Evolutionary conservation across 345 rosid species (phyloP).

Genomic region (Aquilaria malaccensis): DNA sequence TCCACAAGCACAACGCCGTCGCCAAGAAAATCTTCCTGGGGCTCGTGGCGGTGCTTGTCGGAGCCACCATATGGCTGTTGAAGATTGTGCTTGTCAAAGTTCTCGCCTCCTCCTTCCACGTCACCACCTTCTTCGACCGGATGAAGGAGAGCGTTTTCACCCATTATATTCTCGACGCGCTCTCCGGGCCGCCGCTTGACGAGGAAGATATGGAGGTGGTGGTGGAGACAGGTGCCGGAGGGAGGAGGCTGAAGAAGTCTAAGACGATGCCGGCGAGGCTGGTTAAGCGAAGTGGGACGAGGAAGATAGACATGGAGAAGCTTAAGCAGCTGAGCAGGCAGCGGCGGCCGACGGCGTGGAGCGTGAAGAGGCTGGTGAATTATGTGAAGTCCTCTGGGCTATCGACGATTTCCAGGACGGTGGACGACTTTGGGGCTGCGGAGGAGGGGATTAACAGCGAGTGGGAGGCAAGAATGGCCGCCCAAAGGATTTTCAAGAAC

Average conservation of each 20-base stretch:
- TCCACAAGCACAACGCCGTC: slow-evolving; percentile 26
- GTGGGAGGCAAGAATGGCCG: slow-evolving; percentile 43
- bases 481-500: slow-evolving; percentile 44
- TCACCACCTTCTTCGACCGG: slow-evolving; percentile 51
- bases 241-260: not conserved
- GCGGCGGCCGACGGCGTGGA: slow-evolving; percentile 38
- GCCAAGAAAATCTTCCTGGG: slow-evolving; percentile 22
- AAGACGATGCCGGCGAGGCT: slow-evolving; percentile 26
- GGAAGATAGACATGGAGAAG: slow-evolving; percentile 45
- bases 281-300: slow-evolving; percentile 8
- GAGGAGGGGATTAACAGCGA: slow-evolving; percentile 43
- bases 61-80: slow-evolving; percentile 48
- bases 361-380: slow-evolving; percentile 38
- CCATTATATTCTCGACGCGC: slow-evolving; percentile 40
- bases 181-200: slow-evolving; percentile 41
- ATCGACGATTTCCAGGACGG: slow-evolving; percentile 39
- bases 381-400: slow-evolving; percentile 37
- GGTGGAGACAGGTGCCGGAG: not conserved
- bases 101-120: slow-evolving; percentile 50
- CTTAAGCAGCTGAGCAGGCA: slow-evolving; percentile 33
- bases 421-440: slow-evolving; percentile 33
- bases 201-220: slow-evolving; percentile 18
- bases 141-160: slow-evolving; percentile 54
- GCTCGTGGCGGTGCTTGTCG: slow-evolving; percentile 31
- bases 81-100: slow-evolving; percentile 44